Base-by-base conservation (phyloP, 2,329 filamentous ascomycete species). In the Calycina marina region DNA sequence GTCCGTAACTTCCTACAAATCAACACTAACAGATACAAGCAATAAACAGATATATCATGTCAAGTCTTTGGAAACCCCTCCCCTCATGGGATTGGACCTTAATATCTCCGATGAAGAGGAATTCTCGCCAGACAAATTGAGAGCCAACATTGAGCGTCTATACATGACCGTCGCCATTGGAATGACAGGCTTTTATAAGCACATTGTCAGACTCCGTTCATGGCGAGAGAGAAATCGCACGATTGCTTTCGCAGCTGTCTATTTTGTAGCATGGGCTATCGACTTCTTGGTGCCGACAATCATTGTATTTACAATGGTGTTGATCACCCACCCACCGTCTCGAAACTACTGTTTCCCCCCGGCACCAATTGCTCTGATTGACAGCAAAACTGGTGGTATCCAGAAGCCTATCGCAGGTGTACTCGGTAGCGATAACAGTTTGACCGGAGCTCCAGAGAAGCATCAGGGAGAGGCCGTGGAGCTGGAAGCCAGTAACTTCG, bases 391-490 rank as follows among this genome's bases (percentile, higher is more conserved):
- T 0, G 82, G 83, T 5, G 79, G 78, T 5, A 62, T 88, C 1
- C 74, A 90, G 52, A 86, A 79, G 45, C 82, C 82, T 1, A 71
- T 72, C 31, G 69, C 82, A 3, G 82, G 82, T 2, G 72, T 84
- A 0, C 57, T 90, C 0, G 83, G 78, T 1, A 84, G 77, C 13
- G 69, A 76, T 16, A 78, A 84, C 38, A 84, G 77, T 35, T 67
- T 78, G 1, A 92, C 83, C 0, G 84, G 83, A 1, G 83, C 83
- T 0, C 77, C 82, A 0, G 81, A 93, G 51, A 82, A 83, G 42
- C 71, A 83, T 56, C 77, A 83, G 50, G 83, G 84, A 15, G 82
- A 90, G 51, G 80, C 81, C 0, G 78, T 84, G 1, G 83, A 92
- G 51, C 71, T 80, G 39, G 83, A 92, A 52, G 84, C 84, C 1